These are phyloP conservation scores for Glebionis coronaria DNA, from an alignment of 129 eudicot species.

Conservation along the genomic window DNA sequence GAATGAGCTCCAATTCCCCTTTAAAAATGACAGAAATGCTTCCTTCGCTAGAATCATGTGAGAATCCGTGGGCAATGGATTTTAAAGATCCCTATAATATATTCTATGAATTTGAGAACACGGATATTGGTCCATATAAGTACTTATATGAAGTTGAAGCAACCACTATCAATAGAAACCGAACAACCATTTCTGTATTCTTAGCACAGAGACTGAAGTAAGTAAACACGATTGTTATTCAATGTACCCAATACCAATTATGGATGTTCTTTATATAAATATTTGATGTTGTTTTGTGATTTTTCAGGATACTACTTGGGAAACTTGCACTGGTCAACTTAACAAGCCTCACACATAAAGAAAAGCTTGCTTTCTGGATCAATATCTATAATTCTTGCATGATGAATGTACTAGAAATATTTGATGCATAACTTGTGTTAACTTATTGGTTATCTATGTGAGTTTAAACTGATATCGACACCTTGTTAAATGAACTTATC, in stretches of 20 bases:
- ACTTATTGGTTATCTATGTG: constrained; percentile 10
- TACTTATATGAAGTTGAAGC: constrained; percentile 59
- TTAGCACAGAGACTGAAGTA: constrained; percentile 67
- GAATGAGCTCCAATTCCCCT: constrained; percentile 53
- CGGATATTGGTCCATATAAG: constrained; percentile 75
- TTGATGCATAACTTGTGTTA: constrained; percentile 6
- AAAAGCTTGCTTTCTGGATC: constrained; percentile 95
- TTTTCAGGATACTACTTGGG: constrained; percentile 51
- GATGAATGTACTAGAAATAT: constrained; percentile 65
- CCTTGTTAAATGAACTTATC: constrained; percentile 9
- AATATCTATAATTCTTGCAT: constrained; percentile 87
- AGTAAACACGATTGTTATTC: constrained; percentile 12
- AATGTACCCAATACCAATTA: background rate
- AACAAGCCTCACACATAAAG: constrained; percentile 64
- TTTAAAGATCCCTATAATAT: constrained; percentile 70
- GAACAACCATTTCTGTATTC: constrained; percentile 44
- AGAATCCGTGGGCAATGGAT: constrained; percentile 40
- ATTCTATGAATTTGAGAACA: constrained; percentile 52
- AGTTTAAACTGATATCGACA: constrained; percentile 9
- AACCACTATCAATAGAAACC: constrained; percentile 42
- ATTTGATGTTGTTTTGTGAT: constrained; percentile 10
- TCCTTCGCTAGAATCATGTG: constrained; percentile 41
- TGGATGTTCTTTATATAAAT: background rate
- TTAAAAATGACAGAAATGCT: constrained; percentile 41
- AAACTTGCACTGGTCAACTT: constrained; percentile 57